phyloP scores from a whole-genome alignment of 495 filamentous ascomycete genomes.

The Annulohypoxylon maeteangense region DNA sequence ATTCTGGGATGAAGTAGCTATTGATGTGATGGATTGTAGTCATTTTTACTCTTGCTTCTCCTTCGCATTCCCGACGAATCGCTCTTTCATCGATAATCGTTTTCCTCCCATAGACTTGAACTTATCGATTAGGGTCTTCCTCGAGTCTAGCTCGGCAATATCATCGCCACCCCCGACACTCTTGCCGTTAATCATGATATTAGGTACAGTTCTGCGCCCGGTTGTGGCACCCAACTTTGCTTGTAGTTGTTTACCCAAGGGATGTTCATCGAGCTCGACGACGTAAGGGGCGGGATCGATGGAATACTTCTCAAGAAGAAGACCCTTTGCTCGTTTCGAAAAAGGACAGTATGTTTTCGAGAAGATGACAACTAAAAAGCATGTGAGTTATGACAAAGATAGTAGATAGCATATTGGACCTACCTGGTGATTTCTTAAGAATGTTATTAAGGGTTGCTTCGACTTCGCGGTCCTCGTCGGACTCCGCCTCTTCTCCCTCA shows the following conservation, averaged over 20 bases:
- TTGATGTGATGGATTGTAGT: not conserved
- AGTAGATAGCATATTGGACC: constrained; percentile 34
- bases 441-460: constrained; percentile 76
- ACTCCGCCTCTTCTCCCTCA: constrained; percentile 58
- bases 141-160: constrained; percentile 74
- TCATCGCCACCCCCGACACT: constrained; percentile 95
- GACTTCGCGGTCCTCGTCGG: constrained; percentile 65
- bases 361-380: constrained; percentile 86
- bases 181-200: constrained; percentile 85
- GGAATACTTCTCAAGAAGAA: constrained; percentile 82
- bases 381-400: constrained; percentile 26
- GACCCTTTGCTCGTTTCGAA: constrained; percentile 81
- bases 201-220: constrained; percentile 87
- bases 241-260: constrained; percentile 77
- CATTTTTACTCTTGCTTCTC: constrained; percentile 35
- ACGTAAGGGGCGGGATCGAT: constrained; percentile 86
- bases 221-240: constrained; percentile 73
- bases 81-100: constrained; percentile 62
- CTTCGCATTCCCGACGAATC: constrained; percentile 46
- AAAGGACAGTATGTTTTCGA: constrained; percentile 92
- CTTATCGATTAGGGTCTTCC: constrained; percentile 75
- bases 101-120: constrained; percentile 79
- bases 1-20: constrained; percentile 5
- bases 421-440: constrained; percentile 84
- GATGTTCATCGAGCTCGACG: constrained; percentile 89